A percentile compares a stretch with the other conserved stretches of the same genome.
These are phyloP conservation scores for Salix exigua DNA, from an alignment of 345 rosid species.

Conservation along the genomic window DNA sequence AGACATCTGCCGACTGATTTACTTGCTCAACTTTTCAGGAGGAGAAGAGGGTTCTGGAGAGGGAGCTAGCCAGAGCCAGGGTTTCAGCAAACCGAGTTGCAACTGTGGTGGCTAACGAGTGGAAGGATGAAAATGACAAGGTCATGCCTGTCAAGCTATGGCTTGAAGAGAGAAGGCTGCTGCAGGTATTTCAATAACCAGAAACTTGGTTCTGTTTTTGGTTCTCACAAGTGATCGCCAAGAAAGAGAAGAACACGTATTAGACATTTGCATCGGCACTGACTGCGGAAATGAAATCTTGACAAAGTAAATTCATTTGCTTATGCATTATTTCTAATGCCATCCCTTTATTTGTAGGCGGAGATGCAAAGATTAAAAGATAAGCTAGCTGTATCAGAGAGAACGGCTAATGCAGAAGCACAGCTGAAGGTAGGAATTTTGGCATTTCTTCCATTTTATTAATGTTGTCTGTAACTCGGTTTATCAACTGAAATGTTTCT, in stretches of 20 bases:
- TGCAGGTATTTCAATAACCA: conserved; percentile 51
- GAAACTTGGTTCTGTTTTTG: neutral
- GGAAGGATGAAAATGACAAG: conserved; percentile 92
- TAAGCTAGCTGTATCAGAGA: conserved; percentile 65
- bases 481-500: neutral
- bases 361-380: conserved; percentile 86
- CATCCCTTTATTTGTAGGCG: conserved; percentile 40
- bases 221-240: neutral
- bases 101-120: conserved; percentile 78
- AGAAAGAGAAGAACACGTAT: neutral
- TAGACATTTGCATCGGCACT: neutral
- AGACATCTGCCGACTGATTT: neutral
- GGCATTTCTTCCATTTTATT: neutral
- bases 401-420: conserved; percentile 89
- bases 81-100: conserved; percentile 83
- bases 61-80: conserved; percentile 86
- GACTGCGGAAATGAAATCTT: neutral
- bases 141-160: conserved; percentile 91
- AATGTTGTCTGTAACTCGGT: neutral
- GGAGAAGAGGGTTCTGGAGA: conserved; percentile 84
- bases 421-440: conserved; percentile 61
- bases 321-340: neutral
- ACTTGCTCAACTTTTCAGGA: conserved; percentile 40
- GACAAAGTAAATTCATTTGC: neutral
- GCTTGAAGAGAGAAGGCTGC: conserved; percentile 81